phyloP scores from a whole-genome alignment of 2,329 filamentous ascomycete genomes.

The Thyridium curvatum region DNA sequence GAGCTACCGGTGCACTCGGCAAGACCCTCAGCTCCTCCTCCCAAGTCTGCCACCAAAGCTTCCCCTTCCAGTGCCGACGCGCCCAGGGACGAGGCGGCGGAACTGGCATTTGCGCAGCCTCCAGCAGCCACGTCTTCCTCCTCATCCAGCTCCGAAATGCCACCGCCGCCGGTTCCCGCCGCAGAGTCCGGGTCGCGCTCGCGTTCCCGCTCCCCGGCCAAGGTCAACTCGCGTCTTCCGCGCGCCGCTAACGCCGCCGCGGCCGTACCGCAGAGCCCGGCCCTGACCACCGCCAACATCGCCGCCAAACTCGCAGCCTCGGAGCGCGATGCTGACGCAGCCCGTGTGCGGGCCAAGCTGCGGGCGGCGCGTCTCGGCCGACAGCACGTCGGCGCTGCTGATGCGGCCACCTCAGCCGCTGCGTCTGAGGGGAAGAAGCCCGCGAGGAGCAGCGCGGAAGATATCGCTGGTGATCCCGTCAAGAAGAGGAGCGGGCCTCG shows the following conservation, averaged over 20 bases:
- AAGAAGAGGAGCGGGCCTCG: no score
- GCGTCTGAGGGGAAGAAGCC: background rate
- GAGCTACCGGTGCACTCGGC: background rate
- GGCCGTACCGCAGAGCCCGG: slow-evolving; percentile 43
- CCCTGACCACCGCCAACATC: slow-evolving; percentile 53
- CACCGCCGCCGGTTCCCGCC: slow-evolving; percentile 5
- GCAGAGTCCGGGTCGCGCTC: no score
- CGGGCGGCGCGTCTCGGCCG: slow-evolving; percentile 38
- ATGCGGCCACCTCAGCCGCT: slow-evolving; percentile 12
- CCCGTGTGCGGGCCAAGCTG: slow-evolving; percentile 56
- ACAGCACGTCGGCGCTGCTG: slow-evolving; percentile 10
- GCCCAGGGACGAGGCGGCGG: background rate
- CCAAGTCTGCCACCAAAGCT: no score
- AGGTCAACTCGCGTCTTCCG: slow-evolving; percentile 9
- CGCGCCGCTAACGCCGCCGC: slow-evolving; percentile 25
- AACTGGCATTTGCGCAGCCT: background rate
- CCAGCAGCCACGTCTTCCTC: background rate
- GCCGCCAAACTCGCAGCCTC: slow-evolving; percentile 58
- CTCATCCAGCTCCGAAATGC: slow-evolving; percentile 5
- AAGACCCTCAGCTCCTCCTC: slow-evolving; percentile 2
- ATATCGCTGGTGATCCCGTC: no score
- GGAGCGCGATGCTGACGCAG: slow-evolving; percentile 57
- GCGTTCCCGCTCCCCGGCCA: slow-evolving; percentile 10
- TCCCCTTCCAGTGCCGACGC: no score
- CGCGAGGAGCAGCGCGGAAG: background rate